Evolutionary conservation across 768 basidiomycete genomes (phyloP), one percentile per base, ranked within the genome.

Genomic region (Trametes sanguinea): DNA sequence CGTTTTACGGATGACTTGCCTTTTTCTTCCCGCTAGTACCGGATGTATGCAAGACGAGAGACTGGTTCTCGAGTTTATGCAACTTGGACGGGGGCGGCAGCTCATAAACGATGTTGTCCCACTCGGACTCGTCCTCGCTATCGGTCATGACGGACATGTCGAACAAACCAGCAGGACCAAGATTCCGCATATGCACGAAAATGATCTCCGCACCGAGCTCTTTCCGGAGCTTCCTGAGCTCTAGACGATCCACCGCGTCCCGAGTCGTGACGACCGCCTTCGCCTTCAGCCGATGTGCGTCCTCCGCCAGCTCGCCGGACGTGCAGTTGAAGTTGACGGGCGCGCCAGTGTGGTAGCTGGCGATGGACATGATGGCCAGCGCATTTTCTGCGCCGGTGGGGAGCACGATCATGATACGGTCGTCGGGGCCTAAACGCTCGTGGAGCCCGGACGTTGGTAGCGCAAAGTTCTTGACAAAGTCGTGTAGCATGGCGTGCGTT

Each of bases 11-110:
- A n/a, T n/a, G n/a, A n/a, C n/a, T n/a, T n/a, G n/a, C n/a, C 67
- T 82, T 82, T 69, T 82, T 82, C 72, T 76, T 79, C 4, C 84
- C 83, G 55, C 83, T 85, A 29, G 84, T 85, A 0, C 85, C 85
- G 39, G 81, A 82, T 1, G 85, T 86, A 64, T 85, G 83, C 40
- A 86, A 71, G n/a, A 86, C 79, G 6, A 86, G 73, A 3, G 81
- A 80, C 37, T 78, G 76, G 66, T 85, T 82, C 32, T 74, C 65
- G 33, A 83, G 74, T 7, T 70, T 65, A 56, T 81, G 77, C 9
- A 70, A 71, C 43, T 64, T 61, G 14, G 77, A 73, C 13, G 76
- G 74, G 16, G 42, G 17, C 13, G 59, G 58, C 22, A 42, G 17
- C 40, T 53, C 44, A 27, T 61, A 52, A 13, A 59, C 9, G 39